A percentile compares a stretch with the other conserved stretches of the same genome.
phyloP scores from a whole-genome alignment of 2,329 filamentous ascomycete species.

The Arthrobotrys iridis region DNA sequence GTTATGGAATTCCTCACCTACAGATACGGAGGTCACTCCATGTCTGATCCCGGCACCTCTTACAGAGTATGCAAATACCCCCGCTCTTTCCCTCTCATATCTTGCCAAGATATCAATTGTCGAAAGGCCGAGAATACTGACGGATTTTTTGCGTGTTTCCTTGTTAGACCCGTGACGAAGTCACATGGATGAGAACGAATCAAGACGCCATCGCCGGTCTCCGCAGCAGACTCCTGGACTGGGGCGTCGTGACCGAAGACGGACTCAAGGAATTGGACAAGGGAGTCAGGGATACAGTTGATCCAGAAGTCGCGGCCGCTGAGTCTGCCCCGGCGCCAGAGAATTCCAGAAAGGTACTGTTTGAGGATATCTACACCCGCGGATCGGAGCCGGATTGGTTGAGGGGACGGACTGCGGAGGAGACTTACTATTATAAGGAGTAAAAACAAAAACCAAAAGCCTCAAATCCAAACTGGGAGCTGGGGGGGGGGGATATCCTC shows the following conservation, averaged over 20 bases:
- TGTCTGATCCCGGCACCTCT: slow-evolving; percentile 99
- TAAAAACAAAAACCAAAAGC: too few relatives aligned
- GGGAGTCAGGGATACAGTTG: slow-evolving; percentile 84
- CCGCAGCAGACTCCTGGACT: slow-evolving; percentile 98
- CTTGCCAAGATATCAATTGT: too few relatives aligned
- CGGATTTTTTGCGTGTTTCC: background rate
- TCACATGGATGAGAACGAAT: slow-evolving; percentile 98
- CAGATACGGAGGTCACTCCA: slow-evolving; percentile 98
- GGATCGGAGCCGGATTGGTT: slow-evolving; percentile 89
- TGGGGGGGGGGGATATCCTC: background rate
- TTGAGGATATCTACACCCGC: slow-evolving; percentile 91
- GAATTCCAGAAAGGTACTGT: slow-evolving; percentile 81
- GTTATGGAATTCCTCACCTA: slow-evolving; percentile 99
- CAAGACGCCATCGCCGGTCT: slow-evolving; percentile 97
- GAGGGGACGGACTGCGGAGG: slow-evolving; percentile 85
- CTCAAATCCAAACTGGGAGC: too few relatives aligned
- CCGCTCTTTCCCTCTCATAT: slow-evolving; percentile 49
- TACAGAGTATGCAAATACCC: slow-evolving; percentile 71
- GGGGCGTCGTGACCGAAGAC: slow-evolving; percentile 88
- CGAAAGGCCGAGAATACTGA: background rate
- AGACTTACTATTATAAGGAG: slow-evolving; percentile 82
- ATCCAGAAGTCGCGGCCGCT: slow-evolving; percentile 86
- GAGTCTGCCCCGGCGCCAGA: slow-evolving; percentile 89
- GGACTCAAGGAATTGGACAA: slow-evolving; percentile 97
- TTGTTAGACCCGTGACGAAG: slow-evolving; percentile 86